phyloP scores from a whole-genome alignment of 768 basidiomycete genomes.

The Rhizopogon vesiculosus region DNA sequence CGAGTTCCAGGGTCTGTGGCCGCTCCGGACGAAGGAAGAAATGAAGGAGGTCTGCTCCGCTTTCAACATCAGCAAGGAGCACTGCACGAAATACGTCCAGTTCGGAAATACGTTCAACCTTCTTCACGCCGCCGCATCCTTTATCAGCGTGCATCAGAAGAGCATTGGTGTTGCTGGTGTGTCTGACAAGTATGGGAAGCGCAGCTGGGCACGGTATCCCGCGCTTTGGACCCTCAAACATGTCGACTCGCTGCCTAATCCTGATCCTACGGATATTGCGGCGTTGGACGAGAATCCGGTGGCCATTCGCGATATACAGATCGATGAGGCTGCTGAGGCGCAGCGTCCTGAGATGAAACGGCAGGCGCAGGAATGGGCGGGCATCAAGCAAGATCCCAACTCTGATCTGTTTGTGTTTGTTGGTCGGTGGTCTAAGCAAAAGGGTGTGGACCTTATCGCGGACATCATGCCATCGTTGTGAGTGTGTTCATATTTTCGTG shows the following conservation, averaged over 20 bases:
- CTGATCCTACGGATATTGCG: conserved; percentile 92
- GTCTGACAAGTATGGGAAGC: conserved; percentile 97
- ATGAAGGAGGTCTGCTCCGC: conserved; percentile 99
- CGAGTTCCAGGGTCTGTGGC: conserved; percentile 97
- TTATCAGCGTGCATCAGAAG: conserved; percentile 91
- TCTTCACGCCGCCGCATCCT: conserved; percentile 89
- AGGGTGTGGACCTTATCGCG: conserved; percentile 95
- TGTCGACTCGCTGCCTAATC: conserved; percentile 93
- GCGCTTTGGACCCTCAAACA: conserved; percentile 95
- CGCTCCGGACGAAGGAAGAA: conserved; percentile 93
- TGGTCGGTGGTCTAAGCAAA: conserved; percentile 97
- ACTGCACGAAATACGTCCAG: conserved; percentile 95
- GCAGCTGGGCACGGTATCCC: conserved; percentile 94
- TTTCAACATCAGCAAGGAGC: conserved; percentile 95
- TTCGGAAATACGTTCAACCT: conserved; percentile 98
- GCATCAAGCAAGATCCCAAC: conserved; percentile 85
- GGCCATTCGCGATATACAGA: conserved; percentile 63
- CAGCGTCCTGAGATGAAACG: conserved; percentile 87
- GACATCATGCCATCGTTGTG: conserved; percentile 90
- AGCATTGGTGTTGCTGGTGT: conserved; percentile 93
- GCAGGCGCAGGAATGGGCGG: conserved; percentile 94
- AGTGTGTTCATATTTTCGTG: conserved; percentile 23
- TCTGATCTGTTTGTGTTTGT: conserved; percentile 94
- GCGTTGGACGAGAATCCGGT: conserved; percentile 81
- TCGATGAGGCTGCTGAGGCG: conserved; percentile 83